phyloP scores from a whole-genome alignment of 805 yeast genomes.

The Candida arabinofermentans region DNA sequence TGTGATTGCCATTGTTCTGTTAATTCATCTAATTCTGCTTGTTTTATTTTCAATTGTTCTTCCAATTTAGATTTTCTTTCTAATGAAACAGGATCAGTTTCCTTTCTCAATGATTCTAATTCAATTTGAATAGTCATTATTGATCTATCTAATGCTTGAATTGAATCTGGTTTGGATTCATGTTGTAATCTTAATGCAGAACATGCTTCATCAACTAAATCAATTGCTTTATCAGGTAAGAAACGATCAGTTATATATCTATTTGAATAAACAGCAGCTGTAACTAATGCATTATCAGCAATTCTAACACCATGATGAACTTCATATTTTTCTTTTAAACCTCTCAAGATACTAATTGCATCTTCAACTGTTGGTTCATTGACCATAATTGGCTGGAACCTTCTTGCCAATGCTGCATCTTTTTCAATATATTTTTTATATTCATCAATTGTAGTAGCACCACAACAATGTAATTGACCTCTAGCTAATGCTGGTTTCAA shows the following conservation, averaged over 20 bases:
- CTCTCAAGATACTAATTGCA: slow-evolving; percentile 87
- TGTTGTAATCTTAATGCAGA: slow-evolving; percentile 92
- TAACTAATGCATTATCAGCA: slow-evolving; percentile 86
- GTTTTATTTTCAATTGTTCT: slow-evolving; percentile 57
- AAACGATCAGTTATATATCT: slow-evolving; percentile 89
- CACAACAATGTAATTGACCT: slow-evolving; percentile 88
- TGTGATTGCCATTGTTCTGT: slow-evolving; percentile 88
- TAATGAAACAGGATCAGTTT: slow-evolving; percentile 76
- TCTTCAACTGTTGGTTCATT: slow-evolving; percentile 89
- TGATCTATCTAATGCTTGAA: slow-evolving; percentile 81
- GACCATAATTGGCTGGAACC: slow-evolving; percentile 85
- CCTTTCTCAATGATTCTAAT: slow-evolving; percentile 88
- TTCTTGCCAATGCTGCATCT: slow-evolving; percentile 91
- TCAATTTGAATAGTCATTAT: slow-evolving; percentile 95
- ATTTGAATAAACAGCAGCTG: slow-evolving; percentile 87
- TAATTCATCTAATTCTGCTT: slow-evolving; percentile 62
- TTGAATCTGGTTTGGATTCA: slow-evolving; percentile 94
- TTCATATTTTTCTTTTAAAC: slow-evolving; percentile 89
- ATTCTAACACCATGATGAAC: slow-evolving; percentile 97
- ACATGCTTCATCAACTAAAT: slow-evolving; percentile 95
- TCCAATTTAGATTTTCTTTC: slow-evolving; percentile 78
- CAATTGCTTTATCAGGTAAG: slow-evolving; percentile 95
- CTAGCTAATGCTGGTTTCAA: slow-evolving; percentile 92
- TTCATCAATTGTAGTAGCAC: slow-evolving; percentile 95
- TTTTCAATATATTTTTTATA: slow-evolving; percentile 90